Conservation (phyloP, 1,284 basidiomycete genomes). For the Erythrobasidium hasegawianum region DNA sequence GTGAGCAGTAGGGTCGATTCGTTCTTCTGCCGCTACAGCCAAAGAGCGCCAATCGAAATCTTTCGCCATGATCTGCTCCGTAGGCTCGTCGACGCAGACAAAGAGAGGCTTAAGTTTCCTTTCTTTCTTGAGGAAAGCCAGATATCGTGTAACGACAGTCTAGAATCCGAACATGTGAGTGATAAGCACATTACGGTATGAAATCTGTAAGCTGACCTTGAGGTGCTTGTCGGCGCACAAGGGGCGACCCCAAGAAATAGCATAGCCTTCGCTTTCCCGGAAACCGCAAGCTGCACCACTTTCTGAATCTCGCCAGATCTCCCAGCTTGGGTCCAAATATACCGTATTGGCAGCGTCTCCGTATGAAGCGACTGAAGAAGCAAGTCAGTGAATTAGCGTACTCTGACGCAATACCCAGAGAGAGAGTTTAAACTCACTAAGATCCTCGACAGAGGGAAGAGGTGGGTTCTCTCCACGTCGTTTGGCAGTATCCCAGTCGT, state of each 20-base stretch:
- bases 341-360: constrained; percentile 59
- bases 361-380: constrained; percentile 53
- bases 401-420: too few species aligned
- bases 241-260: constrained; percentile 56
- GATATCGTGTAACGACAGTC: constrained; percentile 53
- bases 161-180: too few species aligned
- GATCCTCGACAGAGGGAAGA: constrained; percentile 30
- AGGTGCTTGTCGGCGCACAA: constrained; percentile 55
- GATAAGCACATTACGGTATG: too few species aligned
- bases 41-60: constrained; percentile 56
- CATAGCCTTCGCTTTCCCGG: constrained; percentile 47
- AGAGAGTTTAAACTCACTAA: constrained; percentile 44
- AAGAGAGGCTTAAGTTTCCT: constrained; percentile 56
- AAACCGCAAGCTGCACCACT: constrained; percentile 57
- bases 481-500: constrained; percentile 26
- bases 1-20: constrained; percentile 54
- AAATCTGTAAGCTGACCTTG: too few species aligned
- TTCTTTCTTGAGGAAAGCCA: constrained; percentile 50
- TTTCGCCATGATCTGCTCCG: constrained; percentile 54
- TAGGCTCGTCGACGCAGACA: constrained; percentile 54
- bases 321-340: constrained; percentile 59
- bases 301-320: constrained; percentile 55
- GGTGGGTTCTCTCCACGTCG: constrained; percentile 26
- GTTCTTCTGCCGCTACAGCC: constrained; percentile 57
- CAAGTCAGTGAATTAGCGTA: background rate